Percentiles rank a stretch among this genome's conserved stretches.
These are phyloP conservation scores for Aphanomyces invadans DNA, from an alignment of 352 stramenopile genomes.

Conservation along the genomic window DNA sequence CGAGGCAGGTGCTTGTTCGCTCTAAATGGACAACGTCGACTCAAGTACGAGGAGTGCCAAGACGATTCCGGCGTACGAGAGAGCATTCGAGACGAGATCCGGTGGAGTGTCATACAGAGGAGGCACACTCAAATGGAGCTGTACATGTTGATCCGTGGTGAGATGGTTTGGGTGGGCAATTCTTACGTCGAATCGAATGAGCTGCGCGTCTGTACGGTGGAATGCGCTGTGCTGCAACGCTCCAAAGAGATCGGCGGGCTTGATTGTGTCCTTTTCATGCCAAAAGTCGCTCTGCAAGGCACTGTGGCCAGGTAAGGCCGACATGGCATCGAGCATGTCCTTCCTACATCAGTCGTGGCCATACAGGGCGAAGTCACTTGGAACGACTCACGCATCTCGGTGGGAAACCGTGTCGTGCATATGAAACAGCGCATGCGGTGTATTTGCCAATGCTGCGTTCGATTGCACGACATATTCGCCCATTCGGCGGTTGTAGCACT, in stretches of 20 bases:
- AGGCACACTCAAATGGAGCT: constrained; percentile 17
- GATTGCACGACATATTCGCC: constrained; percentile 11
- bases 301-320: constrained; percentile 7
- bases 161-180: too few relatives aligned
- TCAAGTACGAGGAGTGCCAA: too few relatives aligned
- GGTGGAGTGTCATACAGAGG: background rate
- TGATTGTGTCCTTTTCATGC: background rate
- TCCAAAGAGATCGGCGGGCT: constrained; percentile 6
- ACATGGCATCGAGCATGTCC: background rate
- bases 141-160: too few relatives aligned
- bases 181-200: constrained; percentile 10
- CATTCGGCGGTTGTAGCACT: constrained; percentile 4
- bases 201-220: constrained; percentile 11
- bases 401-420: background rate
- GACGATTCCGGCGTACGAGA: too few relatives aligned
- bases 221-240: constrained; percentile 16
- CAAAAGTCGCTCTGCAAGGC: constrained; percentile 15
- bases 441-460: background rate
- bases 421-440: background rate
- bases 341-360: background rate
- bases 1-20: background rate
- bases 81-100: background rate
- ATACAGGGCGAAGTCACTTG: background rate
- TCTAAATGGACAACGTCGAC: background rate
- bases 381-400: background rate